Percentiles rank a stretch among this genome's conserved stretches.
Evolutionary conservation across 148 eudicot species (phyloP).

Genomic region (Fagopyrum tataricum): DNA sequence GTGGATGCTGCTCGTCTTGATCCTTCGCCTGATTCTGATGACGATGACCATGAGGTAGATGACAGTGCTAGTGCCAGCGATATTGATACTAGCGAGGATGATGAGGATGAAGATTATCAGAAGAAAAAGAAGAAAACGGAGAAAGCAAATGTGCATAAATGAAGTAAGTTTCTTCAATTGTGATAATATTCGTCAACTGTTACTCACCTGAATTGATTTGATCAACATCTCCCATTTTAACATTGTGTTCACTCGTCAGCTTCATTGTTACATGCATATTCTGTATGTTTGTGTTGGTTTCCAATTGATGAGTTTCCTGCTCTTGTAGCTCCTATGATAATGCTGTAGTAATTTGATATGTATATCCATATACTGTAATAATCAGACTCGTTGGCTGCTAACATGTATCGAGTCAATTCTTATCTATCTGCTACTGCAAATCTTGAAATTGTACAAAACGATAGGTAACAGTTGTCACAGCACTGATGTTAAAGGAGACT

Average conservation of each 20-base stretch:
- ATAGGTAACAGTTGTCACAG: not conserved
- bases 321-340: not conserved
- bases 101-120: constrained; percentile 16
- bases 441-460: too few relatives aligned
- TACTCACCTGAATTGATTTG: constrained; percentile 2
- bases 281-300: not conserved
- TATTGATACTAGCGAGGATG: constrained; percentile 22
- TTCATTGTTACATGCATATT: not conserved
- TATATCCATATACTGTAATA: not conserved
- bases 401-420: not conserved
- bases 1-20: constrained; percentile 81
- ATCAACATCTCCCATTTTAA: not conserved
- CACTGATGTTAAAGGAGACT: not conserved
- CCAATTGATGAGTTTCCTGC: not conserved
- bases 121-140: not conserved
- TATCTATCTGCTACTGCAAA: not conserved
- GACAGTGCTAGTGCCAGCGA: constrained; percentile 18
- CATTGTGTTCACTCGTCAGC: not conserved
- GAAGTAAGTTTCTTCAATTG: constrained; percentile 6
- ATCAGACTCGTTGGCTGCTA: not conserved
- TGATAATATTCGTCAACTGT: not conserved
- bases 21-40: constrained; percentile 68
- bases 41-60: constrained; percentile 19
- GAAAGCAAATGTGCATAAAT: not conserved
- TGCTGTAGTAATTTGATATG: not conserved